A percentile compares a stretch with the other conserved stretches of the same genome.
phyloP scores from a whole-genome alignment of 2,329 filamentous ascomycete species.

The Cladosporium velox region DNA sequence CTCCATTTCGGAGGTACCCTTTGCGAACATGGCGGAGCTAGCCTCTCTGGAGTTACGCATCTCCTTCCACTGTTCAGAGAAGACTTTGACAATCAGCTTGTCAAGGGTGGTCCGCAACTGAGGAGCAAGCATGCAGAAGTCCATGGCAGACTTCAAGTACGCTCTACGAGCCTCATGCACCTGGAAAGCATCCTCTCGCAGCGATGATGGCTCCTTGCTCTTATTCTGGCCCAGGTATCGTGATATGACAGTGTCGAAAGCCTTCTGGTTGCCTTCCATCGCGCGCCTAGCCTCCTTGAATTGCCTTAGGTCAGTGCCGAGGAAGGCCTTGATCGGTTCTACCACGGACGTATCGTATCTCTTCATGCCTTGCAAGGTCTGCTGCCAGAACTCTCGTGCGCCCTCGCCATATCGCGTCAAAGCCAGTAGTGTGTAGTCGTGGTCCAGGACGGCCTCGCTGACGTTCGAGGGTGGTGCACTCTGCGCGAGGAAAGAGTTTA shows the following conservation, averaged over 20 bases:
- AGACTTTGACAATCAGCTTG: constrained; percentile 80
- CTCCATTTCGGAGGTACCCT: constrained; percentile 80
- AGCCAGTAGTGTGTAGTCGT: constrained; percentile 89
- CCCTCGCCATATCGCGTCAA: constrained; percentile 84
- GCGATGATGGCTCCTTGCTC: constrained; percentile 85
- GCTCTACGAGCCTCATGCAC: constrained; percentile 88
- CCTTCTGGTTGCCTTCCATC: constrained; percentile 78
- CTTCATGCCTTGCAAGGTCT: constrained; percentile 71
- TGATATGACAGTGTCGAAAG: constrained; percentile 77
- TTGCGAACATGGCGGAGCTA: constrained; percentile 61
- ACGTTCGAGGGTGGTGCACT: constrained; percentile 72
- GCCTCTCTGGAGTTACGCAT: constrained; percentile 72
- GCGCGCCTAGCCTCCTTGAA: constrained; percentile 82
- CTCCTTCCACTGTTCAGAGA: constrained; percentile 85
- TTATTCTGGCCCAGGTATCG: constrained; percentile 85
- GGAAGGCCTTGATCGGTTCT: constrained; percentile 79
- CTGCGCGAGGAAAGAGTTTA: constrained; percentile 74
- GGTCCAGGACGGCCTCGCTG: constrained; percentile 84
- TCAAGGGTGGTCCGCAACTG: constrained; percentile 83
- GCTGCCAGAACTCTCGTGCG: constrained; percentile 83
- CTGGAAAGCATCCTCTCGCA: constrained; percentile 93
- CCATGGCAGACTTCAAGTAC: constrained; percentile 89
- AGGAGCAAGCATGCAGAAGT: constrained; percentile 86
- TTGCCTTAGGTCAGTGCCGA: constrained; percentile 74
- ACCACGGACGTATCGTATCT: constrained; percentile 74